Evolutionary conservation across 2,329 filamentous ascomycete genomes (phyloP), one percentile per base, ranked within the genome.

Genomic region (Juglanconis sp.): DNA sequence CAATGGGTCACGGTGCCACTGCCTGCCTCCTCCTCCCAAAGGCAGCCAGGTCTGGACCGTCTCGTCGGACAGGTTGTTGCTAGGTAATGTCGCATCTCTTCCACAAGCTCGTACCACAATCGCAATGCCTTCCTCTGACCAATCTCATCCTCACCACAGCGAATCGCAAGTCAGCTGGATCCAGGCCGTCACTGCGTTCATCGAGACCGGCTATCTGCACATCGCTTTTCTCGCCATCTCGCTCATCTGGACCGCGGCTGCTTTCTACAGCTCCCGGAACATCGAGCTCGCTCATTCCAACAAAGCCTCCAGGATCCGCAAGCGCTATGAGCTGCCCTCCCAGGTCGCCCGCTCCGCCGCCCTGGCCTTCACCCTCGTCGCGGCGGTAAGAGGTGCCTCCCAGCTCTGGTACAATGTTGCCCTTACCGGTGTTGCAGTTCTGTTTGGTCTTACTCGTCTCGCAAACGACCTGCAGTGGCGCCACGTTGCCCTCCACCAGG

Each of bases 401-500:
- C 40, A 54, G 34, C 57, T 61, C 8, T 63, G 61, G 61, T 53
- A 38, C 36, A 61, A 38, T 11, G 59, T 42, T 10, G 40, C 44
- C 3, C 55, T 63, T 30, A n/a, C 61, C 35, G 59, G 36, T n/a
- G 48, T 56, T 31, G 59, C 61, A 13, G 53, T 59, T 15, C 5
- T 59, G 38, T 34, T 61, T 7, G 59, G 59, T 36, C 61, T 63
- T 40, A 56, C 56, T 34, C 49, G 61, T 17, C 55, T 63, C 48
- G 44, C 47, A 13, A 61, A 57, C 49, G 38, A 53, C 36, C 44
- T 38, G 31, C 38, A 24, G 49, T 63, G 61, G 61, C 61, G 61
- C 7, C 61, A 59, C 34, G 53, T 48, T 38, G 61, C 61, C 32
- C 59, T 63, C 35, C 61, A 63, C n/a, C 61, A 63, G 36, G 56